Evolutionary conservation across 441 rosid species (phyloP).

Genomic region (Pelargonium australe): DNA sequence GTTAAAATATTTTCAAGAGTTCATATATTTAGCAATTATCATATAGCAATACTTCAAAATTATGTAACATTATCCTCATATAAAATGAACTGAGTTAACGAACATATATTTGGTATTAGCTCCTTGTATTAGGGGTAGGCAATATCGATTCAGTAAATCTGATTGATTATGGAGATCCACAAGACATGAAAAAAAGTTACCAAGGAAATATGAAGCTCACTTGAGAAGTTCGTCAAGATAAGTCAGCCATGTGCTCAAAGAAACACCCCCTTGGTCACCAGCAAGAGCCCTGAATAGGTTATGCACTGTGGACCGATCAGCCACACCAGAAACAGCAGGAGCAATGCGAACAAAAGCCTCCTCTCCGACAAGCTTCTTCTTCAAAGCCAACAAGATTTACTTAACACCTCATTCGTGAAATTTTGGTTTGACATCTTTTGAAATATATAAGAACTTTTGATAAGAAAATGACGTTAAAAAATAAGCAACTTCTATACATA

Average conservation of each 20-base stretch:
- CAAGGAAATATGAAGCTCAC: conserved; percentile 40
- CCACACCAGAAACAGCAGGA: conserved; percentile 83
- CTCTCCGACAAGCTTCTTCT: conserved; percentile 72
- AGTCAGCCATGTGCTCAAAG: conserved; percentile 68
- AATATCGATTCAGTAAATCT: neutral
- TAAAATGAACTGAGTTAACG: too few relatives aligned
- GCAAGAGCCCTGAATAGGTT: conserved; percentile 80
- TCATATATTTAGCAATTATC: neutral
- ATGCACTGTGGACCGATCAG: conserved; percentile 80
- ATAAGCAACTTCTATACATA: too few relatives aligned
- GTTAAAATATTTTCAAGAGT: neutral
- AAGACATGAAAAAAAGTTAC: too few relatives aligned
- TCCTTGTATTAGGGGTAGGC: neutral
- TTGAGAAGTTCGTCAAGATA: conserved; percentile 82
- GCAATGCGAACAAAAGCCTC: conserved; percentile 84
- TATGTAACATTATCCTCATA: too few relatives aligned
- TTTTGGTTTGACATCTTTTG: neutral
- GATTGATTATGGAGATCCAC: too few relatives aligned
- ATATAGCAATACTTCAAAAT: neutral
- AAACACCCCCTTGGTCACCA: conserved; percentile 58
- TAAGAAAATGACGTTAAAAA: neutral
- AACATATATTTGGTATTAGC: too few relatives aligned
- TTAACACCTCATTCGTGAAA: conserved; percentile 5
- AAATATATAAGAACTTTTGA: neutral
- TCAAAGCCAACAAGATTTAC: conserved; percentile 25